Base-by-base conservation (phyloP, 805 yeast species). In the Wickerhamiella vanderwaltii region DNA sequence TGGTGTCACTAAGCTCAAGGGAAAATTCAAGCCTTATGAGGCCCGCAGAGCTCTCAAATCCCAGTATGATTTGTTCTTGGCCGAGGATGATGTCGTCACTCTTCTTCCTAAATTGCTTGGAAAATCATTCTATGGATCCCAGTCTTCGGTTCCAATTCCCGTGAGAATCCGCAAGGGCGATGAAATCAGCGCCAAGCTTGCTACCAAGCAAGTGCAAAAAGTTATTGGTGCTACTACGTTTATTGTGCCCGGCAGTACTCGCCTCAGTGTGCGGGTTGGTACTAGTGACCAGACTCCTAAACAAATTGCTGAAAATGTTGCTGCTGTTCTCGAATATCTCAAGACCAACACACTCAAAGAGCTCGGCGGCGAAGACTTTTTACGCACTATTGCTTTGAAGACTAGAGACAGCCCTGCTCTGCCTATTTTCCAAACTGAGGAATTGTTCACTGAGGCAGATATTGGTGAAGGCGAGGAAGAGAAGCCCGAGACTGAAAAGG, bases 61-160 rank as follows among this genome's bases (percentile, higher is more conserved):
- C 12, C 76, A 74, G 45, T 82, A 73, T 57, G 94, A 86, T 53
- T 50, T 85, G 46, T 83, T 91, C 60, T 57, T 91, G 32, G 78
- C 84, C 41, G 98, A 91, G 62, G 95, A 86, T 48, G 77, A 79
- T 28, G 66, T 88, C 35, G 67, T 85, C 41, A 75, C 86, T 22
- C 67, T 82, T 46, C 69, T 91, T 62, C 98, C 98, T 36, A 75
- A 77, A 52, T 63, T 82, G 28, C 65, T 91, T 49, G 95, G 96
- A 43, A 82, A 83, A 62, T 67, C 73, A 3, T 91, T 86, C 56
- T 81, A 75, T 57, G 61, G 71, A 29, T 62, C 68, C 16, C 83
- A 82, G 57, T 62, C 75, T 31, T 94, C 94, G 41, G 59, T 80
- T 29, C 77, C 87, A 16, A 64, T 84, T 42, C 67, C 68, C 50